A percentile compares a stretch with the other conserved stretches of the same genome.
Evolutionary conservation across 805 yeast species (phyloP).

Genomic region (Spathaspora hagerdaliae): DNA sequence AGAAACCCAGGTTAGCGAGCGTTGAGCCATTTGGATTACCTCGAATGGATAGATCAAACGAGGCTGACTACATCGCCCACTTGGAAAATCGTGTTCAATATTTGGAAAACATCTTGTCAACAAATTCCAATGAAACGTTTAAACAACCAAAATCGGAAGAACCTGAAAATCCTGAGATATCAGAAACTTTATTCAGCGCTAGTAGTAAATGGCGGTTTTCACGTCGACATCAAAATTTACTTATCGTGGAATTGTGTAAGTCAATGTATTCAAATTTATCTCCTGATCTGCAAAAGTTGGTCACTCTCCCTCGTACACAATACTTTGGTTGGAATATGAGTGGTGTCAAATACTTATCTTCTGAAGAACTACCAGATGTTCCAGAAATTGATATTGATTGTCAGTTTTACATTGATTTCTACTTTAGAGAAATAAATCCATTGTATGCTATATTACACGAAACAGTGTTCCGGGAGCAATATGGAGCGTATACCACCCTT

Average conservation of each 20-base stretch:
- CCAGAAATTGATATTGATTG: conserved; percentile 19
- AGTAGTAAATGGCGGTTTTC: conserved; percentile 44
- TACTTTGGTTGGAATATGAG: conserved; percentile 64
- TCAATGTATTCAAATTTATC: conserved; percentile 28
- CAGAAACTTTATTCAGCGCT: conserved; percentile 17
- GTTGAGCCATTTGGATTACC: conserved; percentile 19
- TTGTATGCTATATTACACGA: conserved; percentile 51
- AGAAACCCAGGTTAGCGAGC: conserved; percentile 6
- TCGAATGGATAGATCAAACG: conserved; percentile 9
- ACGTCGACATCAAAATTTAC: conserved; percentile 42
- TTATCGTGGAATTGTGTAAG: conserved; percentile 38
- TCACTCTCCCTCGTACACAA: conserved; percentile 52
- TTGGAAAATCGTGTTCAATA: conserved; percentile 39
- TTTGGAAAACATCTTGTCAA: conserved; percentile 29
- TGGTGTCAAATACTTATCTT: conserved; percentile 48
- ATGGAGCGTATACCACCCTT: conserved; percentile 23
- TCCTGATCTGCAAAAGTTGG: conserved; percentile 26
- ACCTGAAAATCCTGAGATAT: conserved; percentile 17
- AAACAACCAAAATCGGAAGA: conserved; percentile 12
- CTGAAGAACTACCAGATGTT: conserved; percentile 29
- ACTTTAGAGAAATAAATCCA: conserved; percentile 49
- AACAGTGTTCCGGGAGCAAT: conserved; percentile 49
- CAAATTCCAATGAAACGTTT: conserved; percentile 10
- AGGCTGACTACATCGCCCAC: conserved; percentile 23
- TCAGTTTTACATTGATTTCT: conserved; percentile 33